Conservation (phyloP, 2,329 filamentous ascomycete genomes). For the Pseudocercospora crystallina region DNA sequence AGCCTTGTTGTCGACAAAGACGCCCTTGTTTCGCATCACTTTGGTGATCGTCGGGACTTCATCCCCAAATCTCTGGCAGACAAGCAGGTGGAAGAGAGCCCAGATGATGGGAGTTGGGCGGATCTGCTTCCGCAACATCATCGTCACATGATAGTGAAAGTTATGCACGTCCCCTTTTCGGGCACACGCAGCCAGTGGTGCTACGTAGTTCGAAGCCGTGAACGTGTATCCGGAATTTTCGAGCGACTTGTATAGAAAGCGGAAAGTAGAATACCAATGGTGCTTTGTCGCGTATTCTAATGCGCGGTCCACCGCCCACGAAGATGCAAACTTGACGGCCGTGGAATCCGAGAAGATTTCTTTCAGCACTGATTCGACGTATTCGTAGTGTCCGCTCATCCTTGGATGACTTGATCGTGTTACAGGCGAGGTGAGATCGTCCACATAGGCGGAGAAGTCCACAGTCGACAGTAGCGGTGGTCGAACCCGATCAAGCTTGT, state of each 20-base stretch:
- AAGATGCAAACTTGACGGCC: conserved; percentile 16
- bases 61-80: conserved; percentile 16
- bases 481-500: not conserved
- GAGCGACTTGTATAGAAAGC: conserved; percentile 20
- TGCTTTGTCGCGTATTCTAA: conserved; percentile 25
- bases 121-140: conserved; percentile 26
- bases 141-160: conserved; percentile 26
- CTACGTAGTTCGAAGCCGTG: conserved; percentile 22
- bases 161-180: conserved; percentile 27
- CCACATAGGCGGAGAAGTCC: conserved; percentile 16
- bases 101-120: conserved; percentile 26
- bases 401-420: not conserved
- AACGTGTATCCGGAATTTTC: conserved; percentile 18
- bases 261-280: conserved; percentile 19
- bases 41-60: conserved; percentile 15
- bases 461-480: not conserved
- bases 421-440: conserved; percentile 8
- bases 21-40: conserved; percentile 26
- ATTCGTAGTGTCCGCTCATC: not conserved
- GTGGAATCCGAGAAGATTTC: conserved; percentile 16
- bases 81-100: conserved; percentile 25
- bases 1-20: conserved; percentile 19
- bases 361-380: conserved; percentile 11
- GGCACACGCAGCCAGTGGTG: conserved; percentile 25
- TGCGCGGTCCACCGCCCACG: conserved; percentile 19